A percentile compares a stretch with the other conserved stretches of the same genome.
These are phyloP conservation scores for Ustilago loliicola DNA, from an alignment of 1,284 basidiomycete species.

Conservation along the genomic window DNA sequence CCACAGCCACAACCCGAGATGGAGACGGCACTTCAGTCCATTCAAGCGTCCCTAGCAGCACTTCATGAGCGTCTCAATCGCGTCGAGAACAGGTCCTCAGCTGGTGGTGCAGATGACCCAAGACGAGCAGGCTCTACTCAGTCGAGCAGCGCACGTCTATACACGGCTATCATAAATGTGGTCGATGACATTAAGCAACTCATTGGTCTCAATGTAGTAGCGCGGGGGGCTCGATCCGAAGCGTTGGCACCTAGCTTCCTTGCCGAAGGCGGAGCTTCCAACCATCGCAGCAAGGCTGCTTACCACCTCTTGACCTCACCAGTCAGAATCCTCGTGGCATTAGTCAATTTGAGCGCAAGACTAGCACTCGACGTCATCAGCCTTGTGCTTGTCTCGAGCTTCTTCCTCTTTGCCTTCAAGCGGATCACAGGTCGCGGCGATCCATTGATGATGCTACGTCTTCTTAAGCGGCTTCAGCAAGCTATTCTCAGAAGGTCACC, in stretches of 20 bases:
- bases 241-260: conserved; percentile 49
- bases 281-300: conserved; percentile 27
- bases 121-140: conserved; percentile 20
- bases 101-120: conserved; percentile 28
- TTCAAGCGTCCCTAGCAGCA: conserved; percentile 89
- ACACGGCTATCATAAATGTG: conserved; percentile 38
- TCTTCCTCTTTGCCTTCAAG: conserved; percentile 54
- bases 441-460: conserved; percentile 55
- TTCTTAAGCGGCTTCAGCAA: conserved; percentile 40
- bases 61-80: conserved; percentile 82
- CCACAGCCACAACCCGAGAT: conserved; percentile 50
- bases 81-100: conserved; percentile 51
- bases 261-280: conserved; percentile 25
- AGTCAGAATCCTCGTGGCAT: conserved; percentile 40
- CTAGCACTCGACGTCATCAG: conserved; percentile 63
- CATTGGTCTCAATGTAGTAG: conserved; percentile 28
- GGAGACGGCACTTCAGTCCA: conserved; percentile 76
- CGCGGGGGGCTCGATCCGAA: conserved; percentile 32
- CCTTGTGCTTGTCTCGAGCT: conserved; percentile 54
- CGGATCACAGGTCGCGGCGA: conserved; percentile 62
- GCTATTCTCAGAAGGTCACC: conserved; percentile 35
- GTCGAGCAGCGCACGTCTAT: conserved; percentile 22
- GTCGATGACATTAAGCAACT: conserved; percentile 44
- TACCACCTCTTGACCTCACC: conserved; percentile 41
- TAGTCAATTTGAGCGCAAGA: conserved; percentile 58